Conservation (phyloP, 164 flowering plant genomes). For the Cinnamomum chago region DNA sequence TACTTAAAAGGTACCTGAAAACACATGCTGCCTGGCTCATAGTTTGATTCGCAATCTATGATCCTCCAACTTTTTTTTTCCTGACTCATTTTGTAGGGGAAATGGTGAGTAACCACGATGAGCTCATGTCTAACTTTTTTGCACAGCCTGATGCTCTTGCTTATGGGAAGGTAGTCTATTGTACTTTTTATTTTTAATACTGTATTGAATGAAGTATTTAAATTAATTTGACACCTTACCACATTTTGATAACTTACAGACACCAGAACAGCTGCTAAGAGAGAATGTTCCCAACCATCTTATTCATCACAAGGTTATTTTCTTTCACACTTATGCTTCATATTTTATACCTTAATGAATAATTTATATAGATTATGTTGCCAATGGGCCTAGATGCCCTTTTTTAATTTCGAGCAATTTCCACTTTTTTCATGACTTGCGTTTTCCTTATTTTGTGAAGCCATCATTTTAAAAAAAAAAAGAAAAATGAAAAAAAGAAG, state of each 20-base stretch:
- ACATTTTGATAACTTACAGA: conserved; percentile 33
- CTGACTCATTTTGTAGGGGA: conserved; percentile 57
- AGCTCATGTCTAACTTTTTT: conserved; percentile 98
- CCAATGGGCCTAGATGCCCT: background rate
- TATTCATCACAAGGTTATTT: conserved; percentile 77
- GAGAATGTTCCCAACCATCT: conserved; percentile 85
- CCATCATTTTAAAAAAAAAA: background rate
- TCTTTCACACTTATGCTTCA: conserved; percentile 6
- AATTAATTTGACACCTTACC: conserved; percentile 6
- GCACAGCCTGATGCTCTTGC: conserved; percentile 99
- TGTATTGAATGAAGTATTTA: background rate
- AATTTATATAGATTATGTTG: no score
- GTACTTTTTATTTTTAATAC: background rate
- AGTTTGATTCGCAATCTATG: background rate
- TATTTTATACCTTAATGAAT: background rate
- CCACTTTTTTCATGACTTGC: background rate
- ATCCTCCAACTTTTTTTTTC: background rate
- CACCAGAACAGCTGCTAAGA: conserved; percentile 67
- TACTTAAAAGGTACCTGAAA: conserved; percentile 64
- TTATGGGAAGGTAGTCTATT: conserved; percentile 74
- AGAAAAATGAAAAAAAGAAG: background rate
- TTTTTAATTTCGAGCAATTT: background rate
- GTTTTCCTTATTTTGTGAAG: background rate
- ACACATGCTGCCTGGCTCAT: background rate
- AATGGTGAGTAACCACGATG: conserved; percentile 88